Percentiles rank a stretch among this genome's conserved stretches.
Evolutionary conservation across 371 early-diverging fungal species (phyloP).

Genomic region (Dinochytrium kinnereticum): DNA sequence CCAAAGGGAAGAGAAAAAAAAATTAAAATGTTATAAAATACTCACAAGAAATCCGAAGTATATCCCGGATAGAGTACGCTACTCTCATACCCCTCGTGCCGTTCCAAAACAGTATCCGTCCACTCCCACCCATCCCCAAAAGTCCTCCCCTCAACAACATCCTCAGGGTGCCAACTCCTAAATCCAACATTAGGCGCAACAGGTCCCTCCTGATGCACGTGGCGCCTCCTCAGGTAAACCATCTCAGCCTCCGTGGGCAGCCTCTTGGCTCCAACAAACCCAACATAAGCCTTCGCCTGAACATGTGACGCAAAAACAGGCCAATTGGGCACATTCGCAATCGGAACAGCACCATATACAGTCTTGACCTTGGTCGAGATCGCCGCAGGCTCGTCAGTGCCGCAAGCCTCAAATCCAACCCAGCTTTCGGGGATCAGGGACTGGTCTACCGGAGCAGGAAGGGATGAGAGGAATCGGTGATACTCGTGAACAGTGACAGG

Average conservation of each 20-base stretch:
- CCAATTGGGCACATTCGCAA: conserved; percentile 65
- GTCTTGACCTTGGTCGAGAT: conserved; percentile 62
- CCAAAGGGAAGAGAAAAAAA: no score
- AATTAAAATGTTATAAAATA: conserved; percentile 1
- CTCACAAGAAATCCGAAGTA: conserved; percentile 81
- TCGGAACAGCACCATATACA: conserved; percentile 66
- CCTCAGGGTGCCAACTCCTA: conserved; percentile 32
- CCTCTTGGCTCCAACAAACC: conserved; percentile 48
- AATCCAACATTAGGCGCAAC: conserved; percentile 35
- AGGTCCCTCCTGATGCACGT: not conserved
- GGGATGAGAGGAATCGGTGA: conserved; percentile 54
- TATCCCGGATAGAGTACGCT: conserved; percentile 85
- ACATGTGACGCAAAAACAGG: conserved; percentile 75
- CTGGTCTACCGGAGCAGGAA: conserved; percentile 34
- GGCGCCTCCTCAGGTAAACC: not conserved
- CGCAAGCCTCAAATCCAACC: conserved; percentile 32
- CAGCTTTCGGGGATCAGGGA: conserved; percentile 14
- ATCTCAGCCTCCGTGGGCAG: conserved; percentile 73
- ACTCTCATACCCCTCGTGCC: conserved; percentile 63
- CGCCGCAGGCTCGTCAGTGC: conserved; percentile 54
- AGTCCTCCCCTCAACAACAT: conserved; percentile 35
- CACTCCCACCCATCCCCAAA: conserved; percentile 85
- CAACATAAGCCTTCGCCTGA: conserved; percentile 73
- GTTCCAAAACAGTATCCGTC: conserved; percentile 71
- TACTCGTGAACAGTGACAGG: conserved; percentile 86